Evolutionary conservation across 2,329 filamentous ascomycete genomes (phyloP).

Genomic region (Venturiaceae sp.): DNA sequence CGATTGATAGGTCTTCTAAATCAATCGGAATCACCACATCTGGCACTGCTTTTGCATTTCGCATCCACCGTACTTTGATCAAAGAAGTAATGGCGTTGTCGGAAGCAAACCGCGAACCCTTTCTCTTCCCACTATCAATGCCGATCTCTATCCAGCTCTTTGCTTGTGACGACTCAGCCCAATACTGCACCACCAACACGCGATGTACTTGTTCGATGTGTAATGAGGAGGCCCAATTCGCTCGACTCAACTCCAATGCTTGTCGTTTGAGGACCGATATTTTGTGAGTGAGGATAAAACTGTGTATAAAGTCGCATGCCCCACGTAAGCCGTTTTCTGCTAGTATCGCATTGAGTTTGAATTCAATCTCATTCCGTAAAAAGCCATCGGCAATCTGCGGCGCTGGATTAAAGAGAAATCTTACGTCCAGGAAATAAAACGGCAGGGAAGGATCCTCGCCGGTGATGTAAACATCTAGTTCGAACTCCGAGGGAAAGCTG

Average conservation of each 20-base stretch:
- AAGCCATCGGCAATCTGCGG: constrained; percentile 48
- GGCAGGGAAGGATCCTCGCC: constrained; percentile 75
- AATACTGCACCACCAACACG: constrained; percentile 83
- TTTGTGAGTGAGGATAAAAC: constrained; percentile 82
- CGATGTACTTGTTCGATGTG: constrained; percentile 72
- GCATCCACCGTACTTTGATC: constrained; percentile 69
- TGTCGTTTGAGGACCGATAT: constrained; percentile 74
- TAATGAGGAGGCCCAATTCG: constrained; percentile 69
- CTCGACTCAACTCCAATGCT: constrained; percentile 57
- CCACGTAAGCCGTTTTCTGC: constrained; percentile 61
- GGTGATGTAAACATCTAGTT: constrained; percentile 84
- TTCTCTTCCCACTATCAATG: constrained; percentile 52
- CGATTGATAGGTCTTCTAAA: constrained; percentile 57
- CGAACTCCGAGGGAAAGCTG: constrained; percentile 72
- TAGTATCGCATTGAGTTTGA: constrained; percentile 47
- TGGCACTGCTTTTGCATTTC: constrained; percentile 65
- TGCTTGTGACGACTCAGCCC: constrained; percentile 57
- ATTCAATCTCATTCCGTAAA: constrained; percentile 31
- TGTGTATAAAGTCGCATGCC: constrained; percentile 81
- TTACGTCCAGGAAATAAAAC: constrained; percentile 90
- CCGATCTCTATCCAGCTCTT: constrained; percentile 93
- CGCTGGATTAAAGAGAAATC: constrained; percentile 68
- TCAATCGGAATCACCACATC: constrained; percentile 61
- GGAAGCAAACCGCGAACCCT: background rate
- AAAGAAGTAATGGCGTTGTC: constrained; percentile 15